phyloP scores from a whole-genome alignment of 805 yeast genomes.

The Helenozyma rhizophorensis region DNA sequence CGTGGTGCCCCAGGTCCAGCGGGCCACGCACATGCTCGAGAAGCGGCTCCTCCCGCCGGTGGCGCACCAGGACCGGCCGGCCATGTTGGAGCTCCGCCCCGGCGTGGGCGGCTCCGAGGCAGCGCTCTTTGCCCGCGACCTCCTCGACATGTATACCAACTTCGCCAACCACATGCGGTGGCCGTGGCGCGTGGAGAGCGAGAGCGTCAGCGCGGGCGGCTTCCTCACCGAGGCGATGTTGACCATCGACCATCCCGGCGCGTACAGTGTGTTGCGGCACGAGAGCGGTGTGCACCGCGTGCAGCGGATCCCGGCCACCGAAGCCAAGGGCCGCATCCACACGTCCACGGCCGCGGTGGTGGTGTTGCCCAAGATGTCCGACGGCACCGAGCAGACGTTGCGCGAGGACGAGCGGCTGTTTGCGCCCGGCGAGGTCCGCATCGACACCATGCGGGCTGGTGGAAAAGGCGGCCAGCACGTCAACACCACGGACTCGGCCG shows the following conservation, averaged over 20 bases:
- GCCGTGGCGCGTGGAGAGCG: slow-evolving; percentile 59
- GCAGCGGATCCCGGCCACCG: slow-evolving; percentile 91
- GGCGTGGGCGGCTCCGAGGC: slow-evolving; percentile 98
- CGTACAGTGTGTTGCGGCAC: slow-evolving; percentile 66
- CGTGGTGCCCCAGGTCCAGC: slow-evolving; percentile 41
- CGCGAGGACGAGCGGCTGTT: slow-evolving; percentile 62
- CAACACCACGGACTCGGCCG: slow-evolving; percentile 96
- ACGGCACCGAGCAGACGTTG: slow-evolving; percentile 45
- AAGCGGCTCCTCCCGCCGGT: slow-evolving; percentile 68
- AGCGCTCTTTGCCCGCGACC: slow-evolving; percentile 74
- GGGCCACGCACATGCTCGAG: slow-evolving; percentile 45
- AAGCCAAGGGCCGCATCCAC: slow-evolving; percentile 88
- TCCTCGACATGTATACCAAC: slow-evolving; percentile 74
- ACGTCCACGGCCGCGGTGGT: slow-evolving; percentile 96
- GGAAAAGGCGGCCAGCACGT: slow-evolving; percentile 99
- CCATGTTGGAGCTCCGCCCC: slow-evolving; percentile 82
- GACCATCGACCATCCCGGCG: slow-evolving; percentile 65
- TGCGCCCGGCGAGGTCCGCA: slow-evolving; percentile 80
- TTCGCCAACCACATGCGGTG: slow-evolving; percentile 65
- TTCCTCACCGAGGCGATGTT: slow-evolving; percentile 71
- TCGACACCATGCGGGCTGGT: slow-evolving; percentile 96
- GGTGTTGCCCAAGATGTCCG: slow-evolving; percentile 78
- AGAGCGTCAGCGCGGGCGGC: slow-evolving; percentile 56
- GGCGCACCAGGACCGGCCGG: slow-evolving; percentile 69
- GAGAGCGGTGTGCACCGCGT: slow-evolving; percentile 98